These are phyloP conservation scores for Echria macrotheca DNA, from an alignment of 495 filamentous ascomycete genomes.

Conservation along the genomic window DNA sequence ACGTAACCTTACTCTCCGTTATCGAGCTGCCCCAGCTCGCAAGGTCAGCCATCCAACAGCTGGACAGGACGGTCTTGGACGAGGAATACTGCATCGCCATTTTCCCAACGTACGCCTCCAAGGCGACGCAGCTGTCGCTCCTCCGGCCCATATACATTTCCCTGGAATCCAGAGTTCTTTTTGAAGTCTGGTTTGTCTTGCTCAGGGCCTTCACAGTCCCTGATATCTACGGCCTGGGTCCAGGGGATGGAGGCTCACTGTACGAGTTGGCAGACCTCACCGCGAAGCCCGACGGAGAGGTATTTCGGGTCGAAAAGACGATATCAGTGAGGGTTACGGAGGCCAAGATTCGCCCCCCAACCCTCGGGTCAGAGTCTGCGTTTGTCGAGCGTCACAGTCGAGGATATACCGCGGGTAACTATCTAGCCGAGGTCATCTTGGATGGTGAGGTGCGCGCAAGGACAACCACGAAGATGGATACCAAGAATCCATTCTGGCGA, in stretches of 20 bases:
- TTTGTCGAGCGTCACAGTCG: slow-evolving; percentile 34
- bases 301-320: slow-evolving; percentile 56
- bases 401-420: slow-evolving; percentile 49
- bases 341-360: slow-evolving; percentile 46
- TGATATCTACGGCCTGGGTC: slow-evolving; percentile 69
- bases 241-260: slow-evolving; percentile 30
- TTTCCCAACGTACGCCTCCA: slow-evolving; percentile 70
- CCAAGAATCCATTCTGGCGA: slow-evolving; percentile 85
- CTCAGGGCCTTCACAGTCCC: slow-evolving; percentile 89
- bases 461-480: slow-evolving; percentile 76
- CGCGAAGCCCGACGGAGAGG: slow-evolving; percentile 36
- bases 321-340: slow-evolving; percentile 52
- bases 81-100: slow-evolving; percentile 94
- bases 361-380: slow-evolving; percentile 23
- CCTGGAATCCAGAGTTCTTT: slow-evolving; percentile 78
- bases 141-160: slow-evolving; percentile 76
- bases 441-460: slow-evolving; percentile 85
- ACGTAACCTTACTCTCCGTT: slow-evolving; percentile 68
- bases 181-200: slow-evolving; percentile 96
- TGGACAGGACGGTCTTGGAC: slow-evolving; percentile 88
- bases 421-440: slow-evolving; percentile 86
- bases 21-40: slow-evolving; percentile 88
- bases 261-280: slow-evolving; percentile 38
- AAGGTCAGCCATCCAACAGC: slow-evolving; percentile 79
- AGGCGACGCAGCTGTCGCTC: slow-evolving; percentile 57